A percentile compares a stretch with the other conserved stretches of the same genome.
Conservation (phyloP, 164 flowering plant species). For the Berberis thunbergii region DNA sequence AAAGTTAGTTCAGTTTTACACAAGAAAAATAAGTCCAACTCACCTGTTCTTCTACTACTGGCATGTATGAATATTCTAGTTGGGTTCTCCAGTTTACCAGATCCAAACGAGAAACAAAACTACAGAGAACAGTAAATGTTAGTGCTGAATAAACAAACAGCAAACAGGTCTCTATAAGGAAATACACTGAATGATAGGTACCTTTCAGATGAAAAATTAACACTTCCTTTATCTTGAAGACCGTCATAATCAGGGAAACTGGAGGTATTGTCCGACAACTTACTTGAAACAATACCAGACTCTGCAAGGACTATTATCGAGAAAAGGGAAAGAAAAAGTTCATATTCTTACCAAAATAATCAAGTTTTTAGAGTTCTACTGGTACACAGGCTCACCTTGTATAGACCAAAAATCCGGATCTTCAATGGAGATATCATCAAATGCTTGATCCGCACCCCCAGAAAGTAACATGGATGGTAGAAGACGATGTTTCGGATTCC, state of each 20-base stretch:
- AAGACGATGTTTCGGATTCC: constrained; percentile 52
- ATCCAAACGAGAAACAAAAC: constrained; percentile 65
- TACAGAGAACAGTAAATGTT: constrained; percentile 17
- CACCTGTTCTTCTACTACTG: constrained; percentile 37
- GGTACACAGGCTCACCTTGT: constrained; percentile 41
- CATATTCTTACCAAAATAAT: background rate
- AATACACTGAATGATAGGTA: constrained; percentile 14
- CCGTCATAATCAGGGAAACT: constrained; percentile 12
- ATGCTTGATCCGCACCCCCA: constrained; percentile 45
- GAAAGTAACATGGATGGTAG: constrained; percentile 27
- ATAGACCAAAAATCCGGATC: constrained; percentile 72
- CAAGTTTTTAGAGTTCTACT: background rate
- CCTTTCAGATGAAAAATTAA: constrained; percentile 71
- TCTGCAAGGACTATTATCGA: constrained; percentile 65
- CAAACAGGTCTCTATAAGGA: background rate
- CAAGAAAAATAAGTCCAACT: constrained; percentile 11
- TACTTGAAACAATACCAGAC: constrained; percentile 76
- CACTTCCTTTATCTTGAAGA: constrained; percentile 14
- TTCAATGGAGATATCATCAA: constrained; percentile 51
- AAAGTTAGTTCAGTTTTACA: background rate
- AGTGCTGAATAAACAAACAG: background rate
- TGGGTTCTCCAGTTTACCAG: constrained; percentile 76
- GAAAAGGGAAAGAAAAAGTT: constrained; percentile 9
- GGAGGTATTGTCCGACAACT: constrained; percentile 33
- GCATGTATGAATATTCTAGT: constrained; percentile 49